phyloP scores from a whole-genome alignment of 768 basidiomycete genomes.

The Termitomyces sp. region DNA sequence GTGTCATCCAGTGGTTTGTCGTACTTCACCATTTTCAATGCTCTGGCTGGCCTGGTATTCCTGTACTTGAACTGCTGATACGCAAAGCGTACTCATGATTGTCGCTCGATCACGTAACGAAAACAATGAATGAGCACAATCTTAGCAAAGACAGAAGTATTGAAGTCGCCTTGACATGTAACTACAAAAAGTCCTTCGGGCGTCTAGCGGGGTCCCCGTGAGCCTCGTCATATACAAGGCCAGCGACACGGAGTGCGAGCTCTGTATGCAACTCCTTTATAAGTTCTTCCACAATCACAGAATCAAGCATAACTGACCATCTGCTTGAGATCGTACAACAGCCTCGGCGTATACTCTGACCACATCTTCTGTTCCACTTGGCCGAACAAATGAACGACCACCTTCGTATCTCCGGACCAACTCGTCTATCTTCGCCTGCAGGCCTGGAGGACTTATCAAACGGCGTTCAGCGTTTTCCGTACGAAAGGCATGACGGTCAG shows the following conservation, averaged over 20 bases:
- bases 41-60: not conserved
- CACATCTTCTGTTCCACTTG: conserved; percentile 97
- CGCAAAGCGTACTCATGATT: not conserved
- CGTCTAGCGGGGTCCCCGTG: conserved; percentile 73
- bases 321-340: conserved; percentile 60
- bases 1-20: not conserved
- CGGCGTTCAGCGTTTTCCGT: conserved; percentile 93
- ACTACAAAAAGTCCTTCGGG: conserved; percentile 74
- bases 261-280: conserved; percentile 36
- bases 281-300: not conserved
- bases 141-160: not conserved
- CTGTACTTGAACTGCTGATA: not conserved
- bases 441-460: conserved; percentile 69
- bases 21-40: not conserved
- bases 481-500: conserved; percentile 75
- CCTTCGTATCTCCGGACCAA: conserved; percentile 71
- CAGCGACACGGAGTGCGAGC: conserved; percentile 80
- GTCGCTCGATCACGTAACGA: not conserved
- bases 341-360: conserved; percentile 98
- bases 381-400: conserved; percentile 90
- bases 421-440: conserved; percentile 81
- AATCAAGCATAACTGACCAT: conserved; percentile 46
- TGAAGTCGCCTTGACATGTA: not conserved
- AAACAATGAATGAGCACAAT: not conserved
- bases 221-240: conserved; percentile 76